phyloP scores from a whole-genome alignment of 805 yeast genomes.

The Tetrapisispora nanseiensis region DNA sequence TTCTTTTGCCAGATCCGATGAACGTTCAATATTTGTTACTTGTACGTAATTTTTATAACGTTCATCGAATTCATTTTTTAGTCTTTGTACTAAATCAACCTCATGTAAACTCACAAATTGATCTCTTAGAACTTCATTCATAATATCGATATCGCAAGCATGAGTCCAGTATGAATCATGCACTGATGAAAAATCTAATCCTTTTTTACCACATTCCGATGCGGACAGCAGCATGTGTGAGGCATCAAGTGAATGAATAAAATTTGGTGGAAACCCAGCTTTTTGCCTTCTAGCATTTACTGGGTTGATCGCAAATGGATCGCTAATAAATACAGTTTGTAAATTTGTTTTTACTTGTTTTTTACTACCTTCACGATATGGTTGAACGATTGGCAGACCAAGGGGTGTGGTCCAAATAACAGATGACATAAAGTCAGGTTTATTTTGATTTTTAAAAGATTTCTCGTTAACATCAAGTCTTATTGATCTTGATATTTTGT shows the following conservation, averaged over 20 bases:
- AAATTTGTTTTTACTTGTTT: constrained; percentile 69
- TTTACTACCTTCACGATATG: constrained; percentile 64
- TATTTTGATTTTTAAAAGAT: constrained; percentile 33
- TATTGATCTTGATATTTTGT: constrained; percentile 65
- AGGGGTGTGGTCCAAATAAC: constrained; percentile 98
- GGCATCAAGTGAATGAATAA: constrained; percentile 90
- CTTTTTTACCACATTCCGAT: constrained; percentile 53
- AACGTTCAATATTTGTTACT: constrained; percentile 43
- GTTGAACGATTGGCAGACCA: constrained; percentile 94
- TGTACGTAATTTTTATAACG: constrained; percentile 69
- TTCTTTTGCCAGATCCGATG: constrained; percentile 40
- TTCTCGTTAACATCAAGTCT: constrained; percentile 52
- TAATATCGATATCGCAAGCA: constrained; percentile 65
- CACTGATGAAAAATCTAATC: constrained; percentile 79
- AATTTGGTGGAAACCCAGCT: constrained; percentile 93
- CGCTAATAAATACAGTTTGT: constrained; percentile 78
- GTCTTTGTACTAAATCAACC: constrained; percentile 56
- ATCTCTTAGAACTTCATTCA: constrained; percentile 65
- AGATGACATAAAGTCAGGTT: constrained; percentile 64
- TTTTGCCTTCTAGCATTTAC: constrained; percentile 86
- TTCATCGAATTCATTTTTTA: constrained; percentile 69
- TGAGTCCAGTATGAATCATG: constrained; percentile 99
- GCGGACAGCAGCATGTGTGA: constrained; percentile 94
- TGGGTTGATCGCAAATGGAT: constrained; percentile 75
- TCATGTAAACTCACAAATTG: constrained; percentile 72